Percentiles rank a stretch among this genome's conserved stretches.
These are phyloP conservation scores for Hymenoscyphus albidus DNA, from an alignment of 2,329 filamentous ascomycete genomes.

Conservation along the genomic window DNA sequence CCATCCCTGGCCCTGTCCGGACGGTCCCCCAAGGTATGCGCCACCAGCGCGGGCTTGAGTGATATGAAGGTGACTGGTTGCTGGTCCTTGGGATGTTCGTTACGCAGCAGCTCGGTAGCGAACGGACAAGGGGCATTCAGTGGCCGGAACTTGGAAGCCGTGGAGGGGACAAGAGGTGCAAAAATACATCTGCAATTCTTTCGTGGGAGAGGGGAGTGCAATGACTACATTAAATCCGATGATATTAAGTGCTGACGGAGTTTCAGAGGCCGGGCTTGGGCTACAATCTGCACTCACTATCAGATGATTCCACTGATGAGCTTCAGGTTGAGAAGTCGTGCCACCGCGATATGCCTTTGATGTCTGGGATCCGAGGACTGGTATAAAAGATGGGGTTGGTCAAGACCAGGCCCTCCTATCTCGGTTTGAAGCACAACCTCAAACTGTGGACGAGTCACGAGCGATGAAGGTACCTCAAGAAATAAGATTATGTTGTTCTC, in stretches of 20 bases:
- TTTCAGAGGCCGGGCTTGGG: conserved; percentile 10
- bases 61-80: conserved; percentile 7
- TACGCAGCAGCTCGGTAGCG: conserved; percentile 21
- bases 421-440: conserved; percentile 11
- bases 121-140: conserved; percentile 5
- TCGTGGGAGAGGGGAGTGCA: neutral
- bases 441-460: conserved; percentile 10
- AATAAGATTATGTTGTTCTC: conserved; percentile 11
- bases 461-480: neutral
- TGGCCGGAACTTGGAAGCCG: neutral
- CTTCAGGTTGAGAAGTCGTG: conserved; percentile 12
- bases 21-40: neutral
- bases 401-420: neutral
- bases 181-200: neutral
- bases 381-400: conserved; percentile 10
- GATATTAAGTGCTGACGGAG: conserved; percentile 10
- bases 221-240: conserved; percentile 9
- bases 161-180: neutral
- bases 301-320: conserved; percentile 16
- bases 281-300: conserved; percentile 16
- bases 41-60: conserved; percentile 1
- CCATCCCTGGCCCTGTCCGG: neutral
- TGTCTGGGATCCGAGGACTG: neutral
- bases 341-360: conserved; percentile 1
- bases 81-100: conserved; percentile 4